Evolutionary conservation across 2,329 filamentous ascomycete species (phyloP), one percentile per base, ranked within the genome.

Genomic region (Apiospora malaysiana): DNA sequence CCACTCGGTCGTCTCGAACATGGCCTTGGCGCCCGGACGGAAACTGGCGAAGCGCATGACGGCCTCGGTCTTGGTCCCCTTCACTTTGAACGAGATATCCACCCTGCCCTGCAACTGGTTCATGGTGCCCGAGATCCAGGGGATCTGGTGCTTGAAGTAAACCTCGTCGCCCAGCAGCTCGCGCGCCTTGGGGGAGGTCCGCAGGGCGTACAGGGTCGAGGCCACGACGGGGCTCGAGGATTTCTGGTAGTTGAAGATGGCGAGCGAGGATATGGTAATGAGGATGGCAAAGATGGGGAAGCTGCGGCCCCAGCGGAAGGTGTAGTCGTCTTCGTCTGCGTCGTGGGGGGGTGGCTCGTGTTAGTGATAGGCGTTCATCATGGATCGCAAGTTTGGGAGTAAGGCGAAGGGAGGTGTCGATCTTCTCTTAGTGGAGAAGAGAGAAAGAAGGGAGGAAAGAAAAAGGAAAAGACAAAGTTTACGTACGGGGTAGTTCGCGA

Each of bases 191-290:
- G 89, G 84, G 71, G 92, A 94, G 2, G 93, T 97, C 74, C 96
- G 93, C 74, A 99, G 88, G 0, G 95, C 93, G 86, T 98, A 99
- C 40, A 99, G 89, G 5, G 94, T 96, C 70, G 93, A 94, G 70
- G 90, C 90, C n/a, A 98, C 93, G 42, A 95, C 89, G 70, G 93
- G 93, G 37, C 91, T 94, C n/a, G 93, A 94, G 71, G 91, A 90
- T 82, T 98, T 98, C 82, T 99, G 95, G 89, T 99, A 98, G 88
- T 99, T 99, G 92, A 99, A 98, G 82, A 99, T 98, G 76, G 92
- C 94, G 72, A 97, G 84, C 75, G 91, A 91, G 75, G 91, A 92
- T 70, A 87, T 86, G 67, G 89, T 88, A 76, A 97, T 90, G 73
- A 94, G 85, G 73, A 88, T 82, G 69, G 92, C 80, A 87, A 98